Base-by-base conservation (phyloP, 192 early-diverging fungal species). In the Coemansia sp. region DNA sequence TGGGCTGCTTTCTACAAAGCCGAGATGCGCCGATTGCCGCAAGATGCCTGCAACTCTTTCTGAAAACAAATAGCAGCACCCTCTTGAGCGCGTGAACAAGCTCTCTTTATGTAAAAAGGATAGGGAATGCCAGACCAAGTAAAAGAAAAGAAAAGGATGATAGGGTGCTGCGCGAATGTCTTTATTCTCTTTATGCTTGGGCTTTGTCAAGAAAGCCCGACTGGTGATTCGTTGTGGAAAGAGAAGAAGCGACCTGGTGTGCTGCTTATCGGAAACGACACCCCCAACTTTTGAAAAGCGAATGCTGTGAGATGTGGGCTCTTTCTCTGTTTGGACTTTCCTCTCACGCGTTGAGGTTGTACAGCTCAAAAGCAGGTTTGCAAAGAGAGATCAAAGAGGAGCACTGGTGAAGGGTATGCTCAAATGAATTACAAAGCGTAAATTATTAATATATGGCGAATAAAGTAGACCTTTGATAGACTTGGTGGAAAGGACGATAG, bases 1-100 rank as follows among this genome's bases (percentile, higher is more conserved):
- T 25, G 25, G 8, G 14, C 25, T 37, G 20, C 57, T 59, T 59
- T 59, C 17, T 59, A 41, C 39, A 59, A 59, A 59, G 57, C 39
- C 4, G 39, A 40, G 55, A 50, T 50, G 51, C 20, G 22, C 51
- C 51, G 51, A 54, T 54, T 54, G 51, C 20, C 6, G 51, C 51
- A 25, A 54, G 20, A 20, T 54, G 8, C 51, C 51, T 25, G 51
- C 20, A 25, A 8, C 14, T 54, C 51, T 54, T 54, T 54, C 51
- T 25, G 51, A 4, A 20, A 54, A 54, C 51, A 54, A 54, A 53
- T 50, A 25, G 48, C 48, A n/a, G 11, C 16, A 6, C 46, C 17
- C 48, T n/a, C 48, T 50, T n/a, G 14, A 50, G 3, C 43, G 48
- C 48, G 16, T 50, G 48, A 50, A 50, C 48, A 50, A 25, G 16